Conservation (phyloP, 805 yeast species). For the Wickerhamiella hasegawae region DNA sequence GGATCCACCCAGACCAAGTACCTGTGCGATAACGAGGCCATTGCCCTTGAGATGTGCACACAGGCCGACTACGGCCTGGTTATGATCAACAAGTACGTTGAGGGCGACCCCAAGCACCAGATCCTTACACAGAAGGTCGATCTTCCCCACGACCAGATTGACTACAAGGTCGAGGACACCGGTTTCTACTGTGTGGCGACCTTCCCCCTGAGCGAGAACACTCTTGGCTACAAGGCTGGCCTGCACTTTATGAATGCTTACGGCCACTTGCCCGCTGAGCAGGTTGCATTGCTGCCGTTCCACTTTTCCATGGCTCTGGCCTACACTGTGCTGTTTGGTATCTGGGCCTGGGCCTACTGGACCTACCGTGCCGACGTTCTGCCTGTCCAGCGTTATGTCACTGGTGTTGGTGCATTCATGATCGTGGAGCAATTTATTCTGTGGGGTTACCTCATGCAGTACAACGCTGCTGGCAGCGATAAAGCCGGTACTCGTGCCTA, state of each 20-base stretch:
- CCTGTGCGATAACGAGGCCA: slow-evolving; percentile 59
- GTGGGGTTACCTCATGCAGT: slow-evolving; percentile 82
- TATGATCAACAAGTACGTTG: slow-evolving; percentile 31
- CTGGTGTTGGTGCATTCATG: slow-evolving; percentile 70
- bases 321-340: slow-evolving; percentile 66
- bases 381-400: slow-evolving; percentile 78
- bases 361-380: slow-evolving; percentile 74
- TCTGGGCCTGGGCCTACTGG: slow-evolving; percentile 73
- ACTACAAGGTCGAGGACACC: slow-evolving; percentile 52
- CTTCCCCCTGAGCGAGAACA: slow-evolving; percentile 27
- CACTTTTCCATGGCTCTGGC: slow-evolving; percentile 75
- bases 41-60: slow-evolving; percentile 40
- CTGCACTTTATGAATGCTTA: slow-evolving; percentile 82
- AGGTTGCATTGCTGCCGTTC: slow-evolving; percentile 78
- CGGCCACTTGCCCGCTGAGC: slow-evolving; percentile 79
- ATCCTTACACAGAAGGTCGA: slow-evolving; percentile 41
- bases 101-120: slow-evolving; percentile 29
- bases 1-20: slow-evolving; percentile 28
- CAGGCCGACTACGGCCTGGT: slow-evolving; percentile 42
- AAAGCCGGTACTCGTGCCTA: slow-evolving; percentile 48
- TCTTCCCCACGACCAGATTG: slow-evolving; percentile 35
- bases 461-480: slow-evolving; percentile 40
- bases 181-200: slow-evolving; percentile 90
- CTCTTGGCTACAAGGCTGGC: slow-evolving; percentile 38
- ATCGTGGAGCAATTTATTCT: slow-evolving; percentile 72